Evolutionary conservation across 1,284 basidiomycete genomes (phyloP).

Genomic region (Cryptococcus sp.): DNA sequence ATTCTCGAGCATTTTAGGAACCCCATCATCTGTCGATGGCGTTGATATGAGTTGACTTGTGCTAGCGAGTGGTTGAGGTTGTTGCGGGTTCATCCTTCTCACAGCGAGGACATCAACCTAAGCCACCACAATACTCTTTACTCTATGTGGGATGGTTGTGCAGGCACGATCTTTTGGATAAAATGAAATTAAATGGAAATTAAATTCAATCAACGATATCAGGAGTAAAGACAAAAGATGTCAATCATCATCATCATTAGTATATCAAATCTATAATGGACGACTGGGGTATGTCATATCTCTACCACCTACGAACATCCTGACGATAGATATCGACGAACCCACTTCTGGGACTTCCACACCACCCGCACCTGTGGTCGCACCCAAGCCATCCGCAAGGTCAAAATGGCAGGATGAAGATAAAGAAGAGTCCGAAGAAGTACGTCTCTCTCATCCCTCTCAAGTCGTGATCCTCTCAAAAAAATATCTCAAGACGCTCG

Average conservation of each 20-base stretch:
- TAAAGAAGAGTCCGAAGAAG: constrained; percentile 60
- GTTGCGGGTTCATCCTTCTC: constrained; percentile 51
- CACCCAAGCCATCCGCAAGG: constrained; percentile 50
- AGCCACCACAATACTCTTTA: not conserved
- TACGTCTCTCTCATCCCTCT: constrained; percentile 17
- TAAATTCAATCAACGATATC: constrained; percentile 7
- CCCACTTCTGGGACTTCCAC: constrained; percentile 48
- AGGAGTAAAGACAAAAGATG: not conserved
- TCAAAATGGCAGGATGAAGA: constrained; percentile 79
- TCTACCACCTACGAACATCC: not conserved
- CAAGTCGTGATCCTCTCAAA: not conserved
- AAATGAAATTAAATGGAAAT: constrained; percentile 1
- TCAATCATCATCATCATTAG: not conserved
- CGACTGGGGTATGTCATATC: constrained; percentile 37
- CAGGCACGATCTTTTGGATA: too few relatives aligned
- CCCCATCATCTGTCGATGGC: constrained; percentile 75
- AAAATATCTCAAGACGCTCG: too few relatives aligned
- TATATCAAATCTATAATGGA: constrained; percentile 18
- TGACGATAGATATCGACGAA: constrained; percentile 47
- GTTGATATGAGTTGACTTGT: constrained; percentile 69
- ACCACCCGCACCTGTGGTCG: constrained; percentile 39
- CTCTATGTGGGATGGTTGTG: not conserved
- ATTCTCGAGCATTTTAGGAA: constrained; percentile 73
- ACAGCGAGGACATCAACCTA: too few relatives aligned
- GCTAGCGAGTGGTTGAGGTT: constrained; percentile 79